These are phyloP conservation scores for Corynascus novoguineensis DNA, from an alignment of 495 filamentous ascomycete species.

Conservation along the genomic window DNA sequence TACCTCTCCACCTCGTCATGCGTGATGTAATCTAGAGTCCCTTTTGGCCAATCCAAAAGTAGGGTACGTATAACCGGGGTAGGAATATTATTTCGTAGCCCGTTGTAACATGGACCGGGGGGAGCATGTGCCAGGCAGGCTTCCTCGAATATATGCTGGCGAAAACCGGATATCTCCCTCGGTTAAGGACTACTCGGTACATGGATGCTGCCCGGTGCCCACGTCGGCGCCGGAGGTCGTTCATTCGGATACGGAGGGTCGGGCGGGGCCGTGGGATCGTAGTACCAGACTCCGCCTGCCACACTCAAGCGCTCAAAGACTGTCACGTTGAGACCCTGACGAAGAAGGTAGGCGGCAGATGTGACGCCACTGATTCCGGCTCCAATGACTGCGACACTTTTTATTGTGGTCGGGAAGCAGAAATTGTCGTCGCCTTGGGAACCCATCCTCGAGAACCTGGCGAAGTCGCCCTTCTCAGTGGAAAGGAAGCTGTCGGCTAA, in stretches of 20 bases:
- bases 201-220: no score
- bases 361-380: constrained; percentile 64
- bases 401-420: no score
- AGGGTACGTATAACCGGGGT: constrained; percentile 55
- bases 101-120: constrained; percentile 48
- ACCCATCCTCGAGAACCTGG: no score
- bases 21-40: constrained; percentile 51
- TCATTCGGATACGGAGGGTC: constrained; percentile 54
- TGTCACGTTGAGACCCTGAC: constrained; percentile 53
- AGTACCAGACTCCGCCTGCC: constrained; percentile 62
- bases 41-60: constrained; percentile 55
- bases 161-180: no score
- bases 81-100: constrained; percentile 62
- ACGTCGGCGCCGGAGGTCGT: no score
- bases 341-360: constrained; percentile 56
- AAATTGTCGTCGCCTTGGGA: no score
- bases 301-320: constrained; percentile 57
- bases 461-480: no score
- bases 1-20: constrained; percentile 53
- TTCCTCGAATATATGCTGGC: no score
- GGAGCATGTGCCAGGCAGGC: no score
- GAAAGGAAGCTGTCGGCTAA: no score
- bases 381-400: constrained; percentile 66
- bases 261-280: constrained; percentile 51
- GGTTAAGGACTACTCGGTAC: no score